These are phyloP conservation scores for Fraxinus latifolia DNA, from an alignment of 305 asterid genomes.

Conservation along the genomic window DNA sequence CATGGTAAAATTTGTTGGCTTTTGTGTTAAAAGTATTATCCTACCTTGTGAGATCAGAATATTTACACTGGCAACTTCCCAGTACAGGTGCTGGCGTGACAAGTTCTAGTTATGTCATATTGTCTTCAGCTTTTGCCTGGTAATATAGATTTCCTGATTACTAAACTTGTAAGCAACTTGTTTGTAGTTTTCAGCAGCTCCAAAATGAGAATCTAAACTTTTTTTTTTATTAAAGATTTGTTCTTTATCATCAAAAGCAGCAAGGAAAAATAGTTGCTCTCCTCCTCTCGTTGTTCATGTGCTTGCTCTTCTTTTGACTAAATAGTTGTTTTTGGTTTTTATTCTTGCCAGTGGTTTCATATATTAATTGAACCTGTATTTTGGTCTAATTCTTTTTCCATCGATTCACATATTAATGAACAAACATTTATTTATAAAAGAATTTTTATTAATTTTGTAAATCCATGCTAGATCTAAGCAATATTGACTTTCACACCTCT, in stretches of 20 bases:
- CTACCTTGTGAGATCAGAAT: background rate
- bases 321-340: background rate
- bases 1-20: background rate
- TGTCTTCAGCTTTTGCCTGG: background rate
- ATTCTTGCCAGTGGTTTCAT: background rate
- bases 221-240: background rate
- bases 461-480: background rate
- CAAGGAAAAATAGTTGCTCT: background rate
- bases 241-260: background rate
- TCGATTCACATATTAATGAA: background rate
- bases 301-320: background rate
- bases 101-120: background rate
- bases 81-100: background rate
- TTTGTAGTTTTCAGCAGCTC: background rate
- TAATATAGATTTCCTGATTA: background rate
- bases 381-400: background rate
- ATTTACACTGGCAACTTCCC: background rate
- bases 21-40: background rate
- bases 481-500: background rate
- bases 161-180: background rate
- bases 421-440: background rate
- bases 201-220: background rate
- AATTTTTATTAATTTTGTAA: background rate
- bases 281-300: background rate
- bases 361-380: background rate